Conservation (phyloP, 257 asterid species). For the Solanum appendiculatum region DNA sequence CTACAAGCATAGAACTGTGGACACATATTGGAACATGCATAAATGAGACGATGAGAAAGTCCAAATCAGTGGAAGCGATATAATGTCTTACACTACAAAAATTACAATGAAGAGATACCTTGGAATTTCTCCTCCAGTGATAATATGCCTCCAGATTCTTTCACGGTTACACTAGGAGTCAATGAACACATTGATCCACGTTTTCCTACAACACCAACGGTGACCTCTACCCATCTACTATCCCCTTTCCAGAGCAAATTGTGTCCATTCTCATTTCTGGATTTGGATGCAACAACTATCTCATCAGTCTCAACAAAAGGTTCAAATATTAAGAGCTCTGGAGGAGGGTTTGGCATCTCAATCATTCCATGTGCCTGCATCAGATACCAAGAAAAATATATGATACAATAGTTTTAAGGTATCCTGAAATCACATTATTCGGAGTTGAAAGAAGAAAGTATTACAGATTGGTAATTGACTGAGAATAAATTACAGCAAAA, state of each 20-base stretch:
- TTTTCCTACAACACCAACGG: conserved; percentile 79
- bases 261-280: conserved; percentile 30
- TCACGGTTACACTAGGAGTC: conserved; percentile 86
- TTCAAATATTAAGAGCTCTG: conserved; percentile 67
- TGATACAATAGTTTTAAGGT: background rate
- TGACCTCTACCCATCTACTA: conserved; percentile 89
- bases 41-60: background rate
- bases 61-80: background rate
- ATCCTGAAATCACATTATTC: background rate
- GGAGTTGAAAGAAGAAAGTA: background rate
- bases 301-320: conserved; percentile 85
- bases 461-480: background rate
- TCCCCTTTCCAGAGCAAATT: conserved; percentile 63
- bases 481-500: background rate
- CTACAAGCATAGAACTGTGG: background rate
- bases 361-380: conserved; percentile 64
- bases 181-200: conserved; percentile 65
- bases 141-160: conserved; percentile 78
- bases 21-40: background rate
- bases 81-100: background rate
- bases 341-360: conserved; percentile 88
- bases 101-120: conserved; percentile 26
- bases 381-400: conserved; percentile 1
- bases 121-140: conserved; percentile 92
- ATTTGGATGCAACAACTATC: conserved; percentile 44